Base-by-base conservation (phyloP, 2,329 filamentous ascomycete species). In the Cladorrhinum sp. region DNA sequence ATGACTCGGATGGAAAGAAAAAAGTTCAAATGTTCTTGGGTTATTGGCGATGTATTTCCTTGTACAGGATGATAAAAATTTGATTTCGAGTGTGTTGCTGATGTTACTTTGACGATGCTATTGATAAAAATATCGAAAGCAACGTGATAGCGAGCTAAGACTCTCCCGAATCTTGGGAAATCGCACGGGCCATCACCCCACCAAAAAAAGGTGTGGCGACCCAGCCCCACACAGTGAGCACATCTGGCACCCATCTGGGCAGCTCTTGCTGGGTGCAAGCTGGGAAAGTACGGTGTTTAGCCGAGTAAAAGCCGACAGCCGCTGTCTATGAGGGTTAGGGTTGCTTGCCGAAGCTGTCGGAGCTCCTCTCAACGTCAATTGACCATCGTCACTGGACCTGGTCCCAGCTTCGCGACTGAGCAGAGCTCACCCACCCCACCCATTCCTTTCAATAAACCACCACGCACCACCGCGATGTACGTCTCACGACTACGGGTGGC, bases 401-500 rank as follows among this genome's bases (percentile, higher is more conserved):
- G 52, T 25, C 23, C 52, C 29, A 56, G 53, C 53, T 56, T 56
- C 53, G 52, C 52, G 52, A 55, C 55, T 59, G 52, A 48, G 38
- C 57, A 45, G 41, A 55, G 23, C 50, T 27, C 57, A 27, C 50
- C 55, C 49, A 29, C 48, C 52, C 45, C 29, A 32, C 55, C 59
- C 41, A 59, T 55, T 49, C 41, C 54, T 54, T 52, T 60, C 25
- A 48, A 57, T 12, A 8, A 36, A 60, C 59, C 57, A 62, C 81
- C 58, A 85, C 82, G n/a, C n/a, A n/a, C n/a, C 73, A 71, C 80
- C 53, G 22, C n/a, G 20, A 56, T 56, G 67, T 77, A 77, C 52
- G 75, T 75, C 63, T 66, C 76, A 25, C 70, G 75, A 64, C 62
- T 76, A 62, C 75, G 77, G 66, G 71, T 70, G 59, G 74, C 78